Evolutionary conservation across 2,329 filamentous ascomycete species (phyloP).

Genomic region (Myriangium duriaei): DNA sequence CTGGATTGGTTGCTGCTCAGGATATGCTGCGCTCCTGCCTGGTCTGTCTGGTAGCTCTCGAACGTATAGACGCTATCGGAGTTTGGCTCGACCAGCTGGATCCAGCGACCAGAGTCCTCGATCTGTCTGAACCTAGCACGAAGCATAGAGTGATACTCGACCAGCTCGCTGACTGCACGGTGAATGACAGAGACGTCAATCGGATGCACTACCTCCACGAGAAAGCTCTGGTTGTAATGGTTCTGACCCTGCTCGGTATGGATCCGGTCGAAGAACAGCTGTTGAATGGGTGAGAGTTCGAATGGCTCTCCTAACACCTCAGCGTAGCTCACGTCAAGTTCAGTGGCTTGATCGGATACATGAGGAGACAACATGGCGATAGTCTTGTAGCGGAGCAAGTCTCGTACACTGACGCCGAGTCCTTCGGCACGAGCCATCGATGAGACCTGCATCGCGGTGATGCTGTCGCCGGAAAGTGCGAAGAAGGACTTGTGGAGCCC

Average conservation of each 20-base stretch:
- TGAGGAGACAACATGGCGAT: not conserved
- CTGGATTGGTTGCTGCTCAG: too few species aligned
- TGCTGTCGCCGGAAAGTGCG: constrained; percentile 30
- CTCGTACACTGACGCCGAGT: not conserved
- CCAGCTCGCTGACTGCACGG: constrained; percentile 18
- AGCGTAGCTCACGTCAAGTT: too few species aligned
- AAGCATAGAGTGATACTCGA: constrained; percentile 28
- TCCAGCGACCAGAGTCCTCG: constrained; percentile 22
- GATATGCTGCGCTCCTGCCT: constrained; percentile 10
- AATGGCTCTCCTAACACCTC: too few species aligned
- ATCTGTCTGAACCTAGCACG: constrained; percentile 25
- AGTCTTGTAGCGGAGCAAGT: not conserved
- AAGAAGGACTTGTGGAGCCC: constrained; percentile 23
- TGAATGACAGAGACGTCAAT: constrained; percentile 1
- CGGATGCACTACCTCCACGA: constrained; percentile 1
- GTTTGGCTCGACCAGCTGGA: constrained; percentile 24
- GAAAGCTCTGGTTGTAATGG: constrained; percentile 11
- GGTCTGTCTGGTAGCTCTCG: constrained; percentile 13
- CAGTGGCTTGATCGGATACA: not conserved
- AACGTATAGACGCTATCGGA: not conserved
- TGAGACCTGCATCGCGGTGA: constrained; percentile 32
- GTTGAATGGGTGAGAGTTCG: constrained; percentile 7
- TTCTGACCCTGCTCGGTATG: not conserved
- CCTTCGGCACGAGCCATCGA: constrained; percentile 12
- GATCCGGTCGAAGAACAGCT: constrained; percentile 5